Evolutionary conservation across 164 flowering plant genomes (phyloP), one percentile per base, ranked within the genome.

Genomic region (Buxus sempervirens): DNA sequence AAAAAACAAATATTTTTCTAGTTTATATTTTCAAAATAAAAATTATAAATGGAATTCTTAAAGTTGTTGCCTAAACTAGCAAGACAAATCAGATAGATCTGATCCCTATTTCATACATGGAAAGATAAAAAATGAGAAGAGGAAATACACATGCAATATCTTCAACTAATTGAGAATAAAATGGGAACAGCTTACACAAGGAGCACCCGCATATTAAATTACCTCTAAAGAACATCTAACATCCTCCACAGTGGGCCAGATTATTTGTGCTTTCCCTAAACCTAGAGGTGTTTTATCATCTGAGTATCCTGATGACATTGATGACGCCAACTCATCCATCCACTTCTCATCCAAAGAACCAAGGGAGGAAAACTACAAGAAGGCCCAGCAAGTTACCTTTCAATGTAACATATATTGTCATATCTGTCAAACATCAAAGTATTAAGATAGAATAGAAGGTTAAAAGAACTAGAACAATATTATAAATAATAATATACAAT

Each of bases 321-420:
- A 96, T 13, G 80, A 61, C 64, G 89, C 84, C 9, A 96, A 76
- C 81, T 96, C 99, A 59, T 82, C 75, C 98, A 96, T 91, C 99
- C 99, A 96, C 80, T 96, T 96, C 81, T 96, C 98, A 75, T 96
- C 97, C 83, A 96, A 77, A 36, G 98, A 96, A 72, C 99, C 99
- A 66, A 96, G 87, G 54, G 99, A 96, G 38, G 99, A 96, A 74
- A 96, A 96, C 98, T 96, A 82, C 71, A 84, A 65, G 1, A 73
- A 28, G 21, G 60, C 36, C 72, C 38, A 2, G 55, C 63, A n/a
- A 68, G n/a, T 62, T 27, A 54, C 36, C 21, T 49, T 49, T 72
- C 53, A 19, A 48, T 23, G 45, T 24, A 41, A 55, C 20, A 62
- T 16, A 2, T n/a, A 51, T 6, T 28, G 49, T 36, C 20, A 60